These are phyloP conservation scores for Nosema muscidifuracis DNA, from an alignment of 371 early-diverging fungal species.

Conservation along the genomic window DNA sequence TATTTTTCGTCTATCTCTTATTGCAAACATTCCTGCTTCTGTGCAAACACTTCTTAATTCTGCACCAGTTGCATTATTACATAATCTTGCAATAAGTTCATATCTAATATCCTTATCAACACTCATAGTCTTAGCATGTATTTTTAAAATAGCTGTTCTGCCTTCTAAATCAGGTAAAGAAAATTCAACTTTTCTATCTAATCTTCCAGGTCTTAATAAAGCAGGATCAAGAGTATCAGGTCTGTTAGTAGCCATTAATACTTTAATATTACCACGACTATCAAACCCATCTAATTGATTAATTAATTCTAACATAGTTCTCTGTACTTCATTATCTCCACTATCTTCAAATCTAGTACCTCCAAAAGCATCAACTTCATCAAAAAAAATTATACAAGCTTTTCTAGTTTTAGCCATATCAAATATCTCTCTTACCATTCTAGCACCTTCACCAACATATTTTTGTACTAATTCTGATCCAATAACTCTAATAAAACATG, in stretches of 20 bases:
- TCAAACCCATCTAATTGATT: constrained; percentile 99
- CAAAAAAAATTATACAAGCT: constrained; percentile 99
- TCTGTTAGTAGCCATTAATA: constrained; percentile 94
- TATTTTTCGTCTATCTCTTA: constrained; percentile 90
- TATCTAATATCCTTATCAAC: constrained; percentile 86
- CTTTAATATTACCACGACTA: constrained; percentile 97
- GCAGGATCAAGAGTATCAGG: constrained; percentile 99
- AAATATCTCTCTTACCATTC: constrained; percentile 98
- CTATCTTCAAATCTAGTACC: constrained; percentile 88
- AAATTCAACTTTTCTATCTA: constrained; percentile 99
- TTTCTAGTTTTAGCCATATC: constrained; percentile 95
- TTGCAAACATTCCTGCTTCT: constrained; percentile 99
- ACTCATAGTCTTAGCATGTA: constrained; percentile 96
- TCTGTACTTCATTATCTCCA: constrained; percentile 97
- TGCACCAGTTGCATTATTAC: constrained; percentile 92
- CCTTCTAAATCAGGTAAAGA: constrained; percentile 76
- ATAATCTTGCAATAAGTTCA: constrained; percentile 93
- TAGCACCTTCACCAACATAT: constrained; percentile 96
- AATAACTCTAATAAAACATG: constrained; percentile 97
- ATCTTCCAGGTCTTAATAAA: constrained; percentile 90
- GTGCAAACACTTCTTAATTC: constrained; percentile 95
- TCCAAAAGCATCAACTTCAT: constrained; percentile 99
- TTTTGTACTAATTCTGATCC: constrained; percentile 99
- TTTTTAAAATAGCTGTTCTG: constrained; percentile 91
- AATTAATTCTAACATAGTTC: constrained; percentile 98